Evolutionary conservation across 345 rosid genomes (phyloP).

Genomic region (Hypericum androsaemum): DNA sequence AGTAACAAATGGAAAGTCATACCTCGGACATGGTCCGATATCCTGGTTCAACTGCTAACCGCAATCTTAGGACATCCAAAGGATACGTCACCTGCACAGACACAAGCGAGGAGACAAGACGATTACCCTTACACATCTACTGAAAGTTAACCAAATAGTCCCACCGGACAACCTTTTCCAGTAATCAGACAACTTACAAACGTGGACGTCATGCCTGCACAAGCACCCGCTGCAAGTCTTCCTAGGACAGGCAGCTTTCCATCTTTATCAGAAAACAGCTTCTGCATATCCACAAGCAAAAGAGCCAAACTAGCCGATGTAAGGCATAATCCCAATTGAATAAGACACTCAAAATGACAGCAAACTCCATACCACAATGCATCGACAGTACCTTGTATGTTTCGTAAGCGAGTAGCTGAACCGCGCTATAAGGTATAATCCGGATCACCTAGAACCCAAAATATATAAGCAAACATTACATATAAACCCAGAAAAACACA

Average conservation of each 20-base stretch:
- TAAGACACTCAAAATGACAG: not conserved
- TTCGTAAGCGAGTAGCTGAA: conserved; percentile 91
- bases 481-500: conserved; percentile 9
- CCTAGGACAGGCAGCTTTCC: conserved; percentile 75
- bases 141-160: not conserved
- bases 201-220: conserved; percentile 99
- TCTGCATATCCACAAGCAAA: conserved; percentile 40
- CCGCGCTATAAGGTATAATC: conserved; percentile 85
- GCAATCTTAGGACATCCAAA: conserved; percentile 83
- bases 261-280: conserved; percentile 65
- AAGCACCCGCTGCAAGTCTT: conserved; percentile 96
- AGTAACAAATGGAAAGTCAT: conserved; percentile 10
- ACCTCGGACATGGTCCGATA: conserved; percentile 81
- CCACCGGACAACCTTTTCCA: not conserved
- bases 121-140: not conserved
- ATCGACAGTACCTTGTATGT: conserved; percentile 56
- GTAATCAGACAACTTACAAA: conserved; percentile 44
- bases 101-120: not conserved
- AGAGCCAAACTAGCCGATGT: not conserved
- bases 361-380: no score
- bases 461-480: conserved; percentile 14
- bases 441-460: conserved; percentile 91
- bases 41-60: conserved; percentile 93
- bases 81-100: conserved; percentile 74
- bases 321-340: not conserved